These are phyloP conservation scores for Cutaneotrichosporon spelunceum DNA, from an alignment of 1,284 basidiomycete species.

Conservation along the genomic window DNA sequence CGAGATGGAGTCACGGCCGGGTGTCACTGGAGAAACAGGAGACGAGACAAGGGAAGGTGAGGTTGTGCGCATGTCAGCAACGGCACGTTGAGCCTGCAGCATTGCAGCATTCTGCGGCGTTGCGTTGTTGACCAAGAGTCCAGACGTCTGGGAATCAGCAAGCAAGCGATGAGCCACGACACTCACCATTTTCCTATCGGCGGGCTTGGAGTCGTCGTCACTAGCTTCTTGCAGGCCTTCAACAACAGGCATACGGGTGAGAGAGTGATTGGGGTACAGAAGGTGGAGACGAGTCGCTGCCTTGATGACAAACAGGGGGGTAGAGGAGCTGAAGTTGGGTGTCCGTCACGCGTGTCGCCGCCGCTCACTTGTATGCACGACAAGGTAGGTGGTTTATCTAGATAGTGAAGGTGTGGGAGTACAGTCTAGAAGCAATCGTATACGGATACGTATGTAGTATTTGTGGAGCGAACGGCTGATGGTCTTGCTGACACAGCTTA, in stretches of 20 bases:
- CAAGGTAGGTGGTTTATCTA: background rate
- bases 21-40: background rate
- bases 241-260: conserved; percentile 2
- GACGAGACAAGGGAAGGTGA: background rate
- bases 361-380: background rate
- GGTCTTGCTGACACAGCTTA: background rate
- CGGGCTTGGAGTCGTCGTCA: conserved; percentile 31
- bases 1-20: conserved; percentile 10
- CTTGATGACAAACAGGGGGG: background rate
- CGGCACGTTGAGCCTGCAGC: conserved; percentile 18
- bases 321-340: background rate
- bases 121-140: background rate
- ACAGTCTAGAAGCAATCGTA: background rate
- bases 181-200: conserved; percentile 25
- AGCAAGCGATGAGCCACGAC: background rate
- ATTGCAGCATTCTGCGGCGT: conserved; percentile 5
- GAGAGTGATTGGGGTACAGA: background rate
- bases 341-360: background rate
- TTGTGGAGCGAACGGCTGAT: background rate
- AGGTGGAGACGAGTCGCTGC: background rate
- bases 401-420: background rate
- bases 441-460: background rate
- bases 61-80: conserved; percentile 13
- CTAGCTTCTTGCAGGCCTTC: conserved; percentile 24
- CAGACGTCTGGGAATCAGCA: background rate